A percentile compares a stretch with the other conserved stretches of the same genome.
phyloP scores from a whole-genome alignment of 331 rosid genomes.

The Malus hybrid region DNA sequence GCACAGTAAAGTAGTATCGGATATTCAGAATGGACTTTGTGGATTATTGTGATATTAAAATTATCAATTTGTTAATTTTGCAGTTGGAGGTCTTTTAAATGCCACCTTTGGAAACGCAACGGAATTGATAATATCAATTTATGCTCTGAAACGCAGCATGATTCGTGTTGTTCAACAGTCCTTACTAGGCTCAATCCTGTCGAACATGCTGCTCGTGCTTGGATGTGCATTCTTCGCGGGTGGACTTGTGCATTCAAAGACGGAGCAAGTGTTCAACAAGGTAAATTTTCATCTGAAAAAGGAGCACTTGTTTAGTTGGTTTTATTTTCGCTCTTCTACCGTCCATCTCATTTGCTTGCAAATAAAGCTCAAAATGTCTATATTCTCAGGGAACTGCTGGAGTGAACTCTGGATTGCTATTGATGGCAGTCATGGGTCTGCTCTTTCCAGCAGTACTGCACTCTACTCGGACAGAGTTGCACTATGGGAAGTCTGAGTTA shows the following conservation, averaged over 20 bases:
- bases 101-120: slow-evolving; percentile 55
- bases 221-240: slow-evolving; percentile 26
- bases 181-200: slow-evolving; percentile 38
- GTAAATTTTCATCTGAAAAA: slow-evolving; percentile 7
- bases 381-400: slow-evolving; percentile 29
- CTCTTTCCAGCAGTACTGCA: slow-evolving; percentile 43
- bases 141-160: slow-evolving; percentile 35
- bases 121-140: slow-evolving; percentile 43
- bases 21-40: no score
- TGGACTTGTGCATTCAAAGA: slow-evolving; percentile 33
- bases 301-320: background rate
- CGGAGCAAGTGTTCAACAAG: slow-evolving; percentile 42
- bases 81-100: slow-evolving; percentile 53
- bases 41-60: no score
- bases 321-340: background rate
- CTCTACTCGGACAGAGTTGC: slow-evolving; percentile 39
- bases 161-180: slow-evolving; percentile 48
- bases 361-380: background rate
- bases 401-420: slow-evolving; percentile 39
- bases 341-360: background rate
- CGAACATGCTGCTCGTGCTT: slow-evolving; percentile 35
- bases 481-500: slow-evolving; percentile 39
- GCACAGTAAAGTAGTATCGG: background rate
- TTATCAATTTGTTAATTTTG: background rate
- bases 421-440: slow-evolving; percentile 53